Evolutionary conservation across 495 filamentous ascomycete genomes (phyloP).

Genomic region (Tuber brumale): DNA sequence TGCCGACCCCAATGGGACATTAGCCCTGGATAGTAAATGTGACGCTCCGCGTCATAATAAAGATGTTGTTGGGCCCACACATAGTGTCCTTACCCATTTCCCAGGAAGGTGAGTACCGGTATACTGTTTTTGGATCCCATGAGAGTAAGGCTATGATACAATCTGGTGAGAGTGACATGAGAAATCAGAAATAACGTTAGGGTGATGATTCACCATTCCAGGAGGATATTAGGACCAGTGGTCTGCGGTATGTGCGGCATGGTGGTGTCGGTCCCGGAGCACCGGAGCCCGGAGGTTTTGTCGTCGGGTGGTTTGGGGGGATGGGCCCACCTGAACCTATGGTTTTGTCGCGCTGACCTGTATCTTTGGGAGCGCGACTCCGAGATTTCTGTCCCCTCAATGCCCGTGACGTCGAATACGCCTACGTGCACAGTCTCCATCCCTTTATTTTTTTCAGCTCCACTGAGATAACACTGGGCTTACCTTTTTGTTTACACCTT

Average conservation of each 20-base stretch:
- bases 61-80: not conserved
- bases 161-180: not conserved
- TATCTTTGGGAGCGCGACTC: not conserved
- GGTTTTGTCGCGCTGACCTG: conserved; percentile 5
- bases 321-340: not conserved
- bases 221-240: not conserved
- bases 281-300: not conserved
- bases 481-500: conserved; percentile 1
- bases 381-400: conserved; percentile 3
- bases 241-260: not conserved
- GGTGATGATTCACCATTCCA: not conserved
- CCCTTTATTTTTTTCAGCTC: conserved; percentile 26
- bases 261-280: not conserved
- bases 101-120: not conserved
- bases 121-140: not conserved
- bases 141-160: not conserved
- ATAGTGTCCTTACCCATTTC: not conserved
- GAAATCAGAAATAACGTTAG: not conserved
- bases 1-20: not conserved
- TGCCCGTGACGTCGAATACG: conserved; percentile 32
- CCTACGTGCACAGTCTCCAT: conserved; percentile 26
- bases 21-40: not conserved
- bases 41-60: not conserved
- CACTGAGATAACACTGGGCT: conserved; percentile 11
- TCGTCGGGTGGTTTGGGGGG: not conserved